Evolutionary conservation across 2,329 filamentous ascomycete genomes (phyloP), one percentile per base, ranked within the genome.

Genomic region (Trichothecium sympodiale): DNA sequence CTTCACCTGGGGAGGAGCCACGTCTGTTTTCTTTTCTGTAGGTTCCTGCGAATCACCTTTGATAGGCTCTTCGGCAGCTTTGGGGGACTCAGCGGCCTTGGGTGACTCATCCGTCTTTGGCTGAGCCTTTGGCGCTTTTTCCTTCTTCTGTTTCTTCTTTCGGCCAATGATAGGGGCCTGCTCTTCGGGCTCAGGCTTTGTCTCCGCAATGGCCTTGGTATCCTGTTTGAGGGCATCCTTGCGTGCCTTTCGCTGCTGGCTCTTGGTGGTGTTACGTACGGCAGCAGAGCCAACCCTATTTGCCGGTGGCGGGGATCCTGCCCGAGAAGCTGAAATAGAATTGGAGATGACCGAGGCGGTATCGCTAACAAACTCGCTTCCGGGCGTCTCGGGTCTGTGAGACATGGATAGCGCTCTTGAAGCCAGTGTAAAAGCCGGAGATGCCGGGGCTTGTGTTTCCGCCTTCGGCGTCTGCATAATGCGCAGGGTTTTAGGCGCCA

Each of bases 91-190:
- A 10, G 20, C 20, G 20, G 20, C 20, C 20, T 25, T 25, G 6
- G 20, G 37, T 1, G 20, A 10, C n/a, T n/a, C n/a, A n/a, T n/a
- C n/a, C 6, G 20, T 25, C 20, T 25, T 25, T 25, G 28, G 13
- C 28, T 29, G 15, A 9, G 46, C 36, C 30, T 56, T 55, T 7
- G 37, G 25, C 12, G 56, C 55, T 47, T 74, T 79, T 47, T 81
- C 77, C 59, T 86, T 89, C 65, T 83, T 87, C 53, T 83, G 75
- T 61, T 89, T 91, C 66, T 86, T 89, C 65, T 87, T 87, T 35
- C 84, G 74, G 25, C 82, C 82, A 33, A 86, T 55, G 29, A 93
- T 81, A 0, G 85, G 84, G 7, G 77, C 84, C 44, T 74, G 71
- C 43, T 75, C 70, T 35, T 73, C 65, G 10, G 66, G 55, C 39